phyloP scores from a whole-genome alignment of 805 yeast genomes.

The Nakazawaea pomicola region DNA sequence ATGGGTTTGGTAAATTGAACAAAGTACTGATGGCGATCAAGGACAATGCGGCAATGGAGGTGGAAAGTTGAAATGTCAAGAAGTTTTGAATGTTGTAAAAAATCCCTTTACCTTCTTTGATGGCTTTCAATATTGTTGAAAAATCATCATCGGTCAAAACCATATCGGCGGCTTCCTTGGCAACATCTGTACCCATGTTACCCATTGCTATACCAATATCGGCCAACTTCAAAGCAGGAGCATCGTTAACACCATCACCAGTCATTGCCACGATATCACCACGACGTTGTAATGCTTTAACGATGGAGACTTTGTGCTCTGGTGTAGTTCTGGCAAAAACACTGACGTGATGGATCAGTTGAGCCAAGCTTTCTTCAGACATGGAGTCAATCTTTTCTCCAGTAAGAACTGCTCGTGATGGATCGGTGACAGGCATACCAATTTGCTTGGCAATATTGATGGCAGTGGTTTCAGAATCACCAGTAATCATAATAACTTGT shows the following conservation, averaged over 20 bases:
- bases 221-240: constrained; percentile 95
- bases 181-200: constrained; percentile 93
- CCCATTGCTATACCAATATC: constrained; percentile 97
- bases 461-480: constrained; percentile 88
- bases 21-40: constrained; percentile 84
- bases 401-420: constrained; percentile 64
- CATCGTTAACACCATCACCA: constrained; percentile 99
- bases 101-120: constrained; percentile 96
- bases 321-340: constrained; percentile 96
- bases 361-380: constrained; percentile 66
- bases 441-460: constrained; percentile 79
- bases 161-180: constrained; percentile 98
- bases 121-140: constrained; percentile 87
- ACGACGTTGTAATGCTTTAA: constrained; percentile 80
- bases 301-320: constrained; percentile 86
- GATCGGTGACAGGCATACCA: constrained; percentile 75
- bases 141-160: constrained; percentile 95
- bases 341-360: constrained; percentile 74
- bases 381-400: constrained; percentile 80
- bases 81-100: constrained; percentile 94
- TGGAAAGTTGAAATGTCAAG: constrained; percentile 91
- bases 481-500: constrained; percentile 97
- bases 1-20: constrained; percentile 85
- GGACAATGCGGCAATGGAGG: constrained; percentile 91
- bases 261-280: constrained; percentile 98